These are phyloP conservation scores for Botrytis byssoidea DNA, from an alignment of 2,329 filamentous ascomycete species.

Conservation along the genomic window DNA sequence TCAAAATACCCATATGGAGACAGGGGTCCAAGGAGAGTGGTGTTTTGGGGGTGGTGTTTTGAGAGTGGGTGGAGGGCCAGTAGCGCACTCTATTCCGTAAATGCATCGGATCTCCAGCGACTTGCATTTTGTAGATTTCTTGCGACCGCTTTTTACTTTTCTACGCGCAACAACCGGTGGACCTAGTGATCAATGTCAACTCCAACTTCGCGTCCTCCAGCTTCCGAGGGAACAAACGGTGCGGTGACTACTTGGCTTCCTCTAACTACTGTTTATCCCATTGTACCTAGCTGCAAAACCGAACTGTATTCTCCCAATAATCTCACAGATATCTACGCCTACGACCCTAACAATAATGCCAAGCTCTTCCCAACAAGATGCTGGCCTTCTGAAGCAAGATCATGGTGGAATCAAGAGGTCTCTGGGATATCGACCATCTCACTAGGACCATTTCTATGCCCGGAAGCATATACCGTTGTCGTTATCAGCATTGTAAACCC, in stretches of 20 bases:
- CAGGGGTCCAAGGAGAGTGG: background rate
- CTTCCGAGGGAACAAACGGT: background rate
- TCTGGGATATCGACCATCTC: background rate
- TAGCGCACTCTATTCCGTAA: background rate
- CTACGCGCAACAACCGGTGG: background rate
- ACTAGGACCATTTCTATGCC: constrained; percentile 17
- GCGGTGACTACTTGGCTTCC: constrained; percentile 17
- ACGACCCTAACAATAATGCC: constrained; percentile 7
- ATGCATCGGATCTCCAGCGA: background rate
- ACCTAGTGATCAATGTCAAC: background rate
- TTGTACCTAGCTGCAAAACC: constrained; percentile 3
- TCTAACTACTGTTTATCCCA: constrained; percentile 16
- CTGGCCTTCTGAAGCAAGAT: background rate
- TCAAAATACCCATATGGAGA: background rate
- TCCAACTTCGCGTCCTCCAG: constrained; percentile 12
- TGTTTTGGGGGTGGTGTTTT: background rate
- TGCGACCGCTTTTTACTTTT: background rate
- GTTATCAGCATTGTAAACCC: background rate
- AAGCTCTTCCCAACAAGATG: background rate
- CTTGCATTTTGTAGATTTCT: background rate
- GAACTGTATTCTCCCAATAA: background rate
- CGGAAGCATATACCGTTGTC: constrained; percentile 5
- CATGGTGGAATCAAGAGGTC: constrained; percentile 14
- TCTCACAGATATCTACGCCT: background rate
- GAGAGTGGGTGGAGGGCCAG: background rate